Evolutionary conservation across 2,329 filamentous ascomycete genomes (phyloP).

Genomic region (Pseudocercospora macadamiae): DNA sequence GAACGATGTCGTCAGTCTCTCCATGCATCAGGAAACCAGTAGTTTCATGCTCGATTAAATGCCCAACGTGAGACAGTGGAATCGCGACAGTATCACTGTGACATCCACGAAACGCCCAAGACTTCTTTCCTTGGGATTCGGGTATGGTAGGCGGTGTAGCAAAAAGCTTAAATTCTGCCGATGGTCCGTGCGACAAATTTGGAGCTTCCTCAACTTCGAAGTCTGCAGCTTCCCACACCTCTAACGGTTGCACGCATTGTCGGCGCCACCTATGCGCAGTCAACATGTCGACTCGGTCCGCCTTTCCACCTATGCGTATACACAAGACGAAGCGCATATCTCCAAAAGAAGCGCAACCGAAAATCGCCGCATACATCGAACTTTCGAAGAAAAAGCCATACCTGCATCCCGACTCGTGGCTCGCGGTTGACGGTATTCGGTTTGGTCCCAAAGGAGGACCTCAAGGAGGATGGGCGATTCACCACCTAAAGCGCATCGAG

Average conservation of each 20-base stretch:
- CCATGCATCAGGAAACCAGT: too few relatives aligned
- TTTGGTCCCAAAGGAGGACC: conserved; percentile 49
- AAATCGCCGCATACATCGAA: conserved; percentile 45
- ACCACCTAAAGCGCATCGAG: conserved; percentile 57
- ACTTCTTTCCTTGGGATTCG: too few relatives aligned
- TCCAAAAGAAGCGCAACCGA: conserved; percentile 15
- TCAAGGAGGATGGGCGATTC: conserved; percentile 52
- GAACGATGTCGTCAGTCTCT: too few relatives aligned
- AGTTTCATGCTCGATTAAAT: too few relatives aligned
- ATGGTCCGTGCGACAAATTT: background rate
- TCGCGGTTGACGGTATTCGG: conserved; percentile 46
- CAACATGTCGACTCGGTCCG: background rate
- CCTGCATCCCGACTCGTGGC: conserved; percentile 53
- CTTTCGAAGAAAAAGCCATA: conserved; percentile 46
- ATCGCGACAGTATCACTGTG: too few relatives aligned
- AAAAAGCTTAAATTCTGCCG: background rate
- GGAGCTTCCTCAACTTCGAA: background rate
- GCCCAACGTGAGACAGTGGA: too few relatives aligned
- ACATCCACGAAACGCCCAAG: too few relatives aligned
- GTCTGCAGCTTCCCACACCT: background rate
- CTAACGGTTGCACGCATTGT: background rate
- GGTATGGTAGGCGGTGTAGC: too few relatives aligned
- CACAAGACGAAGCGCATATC: conserved; percentile 7
- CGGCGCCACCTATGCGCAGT: background rate
- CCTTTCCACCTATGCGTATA: conserved; percentile 17